phyloP scores from a whole-genome alignment of 2,329 filamentous ascomycete species.

The Neopestalotiopsis sp. region DNA sequence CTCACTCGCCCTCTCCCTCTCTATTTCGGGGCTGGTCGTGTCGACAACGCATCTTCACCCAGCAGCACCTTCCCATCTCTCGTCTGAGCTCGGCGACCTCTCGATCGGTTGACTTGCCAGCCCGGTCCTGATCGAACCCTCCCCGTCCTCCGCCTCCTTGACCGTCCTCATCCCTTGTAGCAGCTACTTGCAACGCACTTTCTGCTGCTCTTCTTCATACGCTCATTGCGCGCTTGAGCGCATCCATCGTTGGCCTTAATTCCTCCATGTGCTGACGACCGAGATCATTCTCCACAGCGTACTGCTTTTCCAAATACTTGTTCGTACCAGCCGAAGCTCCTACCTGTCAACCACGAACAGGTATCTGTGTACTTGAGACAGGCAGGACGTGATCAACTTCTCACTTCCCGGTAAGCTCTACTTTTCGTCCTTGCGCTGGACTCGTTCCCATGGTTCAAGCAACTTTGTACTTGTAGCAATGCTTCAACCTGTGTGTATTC shows the following conservation, averaged over 20 bases:
- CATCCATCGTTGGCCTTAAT: slow-evolving; percentile 21
- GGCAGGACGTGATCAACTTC: not conserved
- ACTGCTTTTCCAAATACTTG: slow-evolving; percentile 27
- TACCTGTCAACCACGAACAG: not conserved
- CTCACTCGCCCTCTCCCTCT: slow-evolving; percentile 2
- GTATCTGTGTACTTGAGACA: not conserved
- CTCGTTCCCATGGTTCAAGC: not conserved
- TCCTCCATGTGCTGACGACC: slow-evolving; percentile 32
- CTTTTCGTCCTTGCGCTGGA: not conserved
- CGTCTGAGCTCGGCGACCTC: not conserved
- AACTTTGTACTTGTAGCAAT: not conserved
- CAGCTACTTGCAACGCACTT: slow-evolving; percentile 35
- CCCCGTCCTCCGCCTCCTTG: slow-evolving; percentile 30
- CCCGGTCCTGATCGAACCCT: slow-evolving; percentile 22
- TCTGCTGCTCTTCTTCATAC: slow-evolving; percentile 26
- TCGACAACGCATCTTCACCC: slow-evolving; percentile 17
- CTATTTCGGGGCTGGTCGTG: slow-evolving; percentile 17
- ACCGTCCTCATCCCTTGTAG: slow-evolving; percentile 33
- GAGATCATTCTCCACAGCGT: slow-evolving; percentile 25
- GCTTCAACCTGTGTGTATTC: not conserved
- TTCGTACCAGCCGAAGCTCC: slow-evolving; percentile 14
- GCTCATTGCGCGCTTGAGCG: slow-evolving; percentile 28
- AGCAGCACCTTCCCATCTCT: slow-evolving; percentile 8
- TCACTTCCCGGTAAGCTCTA: not conserved
- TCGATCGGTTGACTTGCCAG: not conserved